Conservation (phyloP, 345 rosid species). For the Raphanus raphanistrum region DNA sequence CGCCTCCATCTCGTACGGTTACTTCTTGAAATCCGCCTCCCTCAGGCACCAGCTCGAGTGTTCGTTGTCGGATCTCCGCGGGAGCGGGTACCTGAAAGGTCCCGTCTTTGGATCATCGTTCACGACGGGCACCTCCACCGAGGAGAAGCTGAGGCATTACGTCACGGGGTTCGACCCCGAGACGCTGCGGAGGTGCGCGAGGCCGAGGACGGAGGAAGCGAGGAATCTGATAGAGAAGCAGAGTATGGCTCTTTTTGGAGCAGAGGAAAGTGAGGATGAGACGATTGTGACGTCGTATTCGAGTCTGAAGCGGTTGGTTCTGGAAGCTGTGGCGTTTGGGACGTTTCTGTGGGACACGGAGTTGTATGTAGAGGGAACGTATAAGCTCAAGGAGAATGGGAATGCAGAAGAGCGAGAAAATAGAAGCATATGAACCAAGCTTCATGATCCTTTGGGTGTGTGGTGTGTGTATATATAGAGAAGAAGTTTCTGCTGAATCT, state of each 20-base stretch:
- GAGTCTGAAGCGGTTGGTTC: constrained; percentile 79
- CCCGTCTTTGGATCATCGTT: constrained; percentile 49
- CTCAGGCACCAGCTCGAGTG: constrained; percentile 66
- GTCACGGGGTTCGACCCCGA: constrained; percentile 68
- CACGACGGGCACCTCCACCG: constrained; percentile 19
- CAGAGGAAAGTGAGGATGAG: constrained; percentile 48
- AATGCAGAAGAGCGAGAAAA: constrained; percentile 37
- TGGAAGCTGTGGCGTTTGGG: constrained; percentile 95
- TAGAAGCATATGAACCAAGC: constrained; percentile 27
- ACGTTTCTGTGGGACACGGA: constrained; percentile 94
- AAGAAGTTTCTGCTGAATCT: not conserved
- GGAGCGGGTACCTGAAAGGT: constrained; percentile 45
- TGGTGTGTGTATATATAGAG: constrained; percentile 35
- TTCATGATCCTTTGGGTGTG: constrained; percentile 17
- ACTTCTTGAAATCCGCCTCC: constrained; percentile 81
- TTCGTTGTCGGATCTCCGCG: constrained; percentile 40
- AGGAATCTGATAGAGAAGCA: constrained; percentile 72
- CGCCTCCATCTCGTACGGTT: constrained; percentile 77
- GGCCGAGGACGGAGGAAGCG: constrained; percentile 68
- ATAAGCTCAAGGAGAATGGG: constrained; percentile 59
- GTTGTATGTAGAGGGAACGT: constrained; percentile 58
- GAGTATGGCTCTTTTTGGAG: constrained; percentile 66
- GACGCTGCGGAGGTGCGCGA: constrained; percentile 68
- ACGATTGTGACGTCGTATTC: constrained; percentile 71
- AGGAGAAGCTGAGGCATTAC: constrained; percentile 56